Evolutionary conservation across 2,329 filamentous ascomycete genomes (phyloP).

Genomic region (Penicillium occitanis): DNA sequence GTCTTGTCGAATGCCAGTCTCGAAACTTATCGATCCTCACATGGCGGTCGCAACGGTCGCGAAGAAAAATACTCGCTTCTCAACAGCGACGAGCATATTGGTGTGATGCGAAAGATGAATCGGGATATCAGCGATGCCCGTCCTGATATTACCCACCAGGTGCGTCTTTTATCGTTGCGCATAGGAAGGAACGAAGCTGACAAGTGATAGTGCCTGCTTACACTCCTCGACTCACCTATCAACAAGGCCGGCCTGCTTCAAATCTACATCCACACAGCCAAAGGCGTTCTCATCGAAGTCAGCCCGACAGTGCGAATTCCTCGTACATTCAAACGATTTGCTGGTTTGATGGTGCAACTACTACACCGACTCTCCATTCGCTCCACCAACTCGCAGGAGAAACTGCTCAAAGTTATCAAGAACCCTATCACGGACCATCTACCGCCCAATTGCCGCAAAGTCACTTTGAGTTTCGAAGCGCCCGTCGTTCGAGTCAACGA

Average conservation of each 20-base stretch:
- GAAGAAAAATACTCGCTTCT: conserved; percentile 97
- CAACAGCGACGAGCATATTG: conserved; percentile 99
- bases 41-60: conserved; percentile 64
- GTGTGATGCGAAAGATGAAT: conserved; percentile 99
- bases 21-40: conserved; percentile 92
- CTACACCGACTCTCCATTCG: conserved; percentile 94
- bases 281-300: conserved; percentile 95
- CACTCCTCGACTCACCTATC: conserved; percentile 93
- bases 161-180: conserved; percentile 41
- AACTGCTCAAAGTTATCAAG: conserved; percentile 94
- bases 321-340: conserved; percentile 97
- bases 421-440: conserved; percentile 97
- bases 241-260: conserved; percentile 98
- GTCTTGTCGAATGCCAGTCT: conserved; percentile 96
- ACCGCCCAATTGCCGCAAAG: conserved; percentile 94
- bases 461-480: conserved; percentile 92
- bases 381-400: conserved; percentile 95
- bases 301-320: conserved; percentile 97
- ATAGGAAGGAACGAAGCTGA: not conserved
- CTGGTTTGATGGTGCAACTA: conserved; percentile 96
- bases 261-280: conserved; percentile 97
- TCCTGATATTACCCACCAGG: conserved; percentile 98
- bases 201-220: conserved; percentile 77
- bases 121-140: conserved; percentile 96
- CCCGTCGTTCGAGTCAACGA: conserved; percentile 83